Evolutionary conservation across 345 rosid genomes (phyloP), one percentile per base, ranked within the genome.

Genomic region (Populus pruinosa): DNA sequence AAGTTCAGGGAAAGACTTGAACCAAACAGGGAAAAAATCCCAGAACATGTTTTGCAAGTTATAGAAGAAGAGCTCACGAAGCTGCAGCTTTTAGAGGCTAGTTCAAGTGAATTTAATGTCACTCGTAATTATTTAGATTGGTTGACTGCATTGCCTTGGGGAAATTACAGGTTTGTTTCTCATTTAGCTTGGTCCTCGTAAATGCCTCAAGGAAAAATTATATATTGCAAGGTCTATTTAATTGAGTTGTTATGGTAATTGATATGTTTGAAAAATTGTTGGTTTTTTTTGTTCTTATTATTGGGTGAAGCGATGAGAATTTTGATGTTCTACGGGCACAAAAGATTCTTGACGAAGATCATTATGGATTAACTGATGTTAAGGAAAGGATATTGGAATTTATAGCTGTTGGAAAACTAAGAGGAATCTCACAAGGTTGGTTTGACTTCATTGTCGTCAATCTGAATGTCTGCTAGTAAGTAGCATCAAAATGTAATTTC

Each of bases 71-170:
- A 96, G 87, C 94, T 96, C 73, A 92, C 97, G 67, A 96, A 96
- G 80, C 85, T 96, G 87, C 98, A 94, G 90, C 91, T 96, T 72
- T 87, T 96, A 84, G 99, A 96, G 85, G 97, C 99, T 76, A 96
- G 99, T 85, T 96, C 99, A 35, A 96, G 99, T 87, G 99, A 96
- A 88, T 96, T 96, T 87, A 96, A 94, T 83, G 99, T 96, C 72
- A 96, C 99, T 82, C 97, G 99, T 76, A 96, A 92, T 84, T 96
- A 96, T 87, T 88, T 96, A 82, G 99, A 96, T 89, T 96, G 99
- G 99, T 82, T 94, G 87, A 96, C 99, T 53, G 89, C 87, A 3
- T 82, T 96, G 79, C 99, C 99, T 63, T 96, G 98, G 98, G 98
- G 99, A 81, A 91, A 89, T 83, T 94, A 90, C 89, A 96, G 99